Conservation (phyloP, 1,284 basidiomycete genomes). For the Ustilago nuda region DNA sequence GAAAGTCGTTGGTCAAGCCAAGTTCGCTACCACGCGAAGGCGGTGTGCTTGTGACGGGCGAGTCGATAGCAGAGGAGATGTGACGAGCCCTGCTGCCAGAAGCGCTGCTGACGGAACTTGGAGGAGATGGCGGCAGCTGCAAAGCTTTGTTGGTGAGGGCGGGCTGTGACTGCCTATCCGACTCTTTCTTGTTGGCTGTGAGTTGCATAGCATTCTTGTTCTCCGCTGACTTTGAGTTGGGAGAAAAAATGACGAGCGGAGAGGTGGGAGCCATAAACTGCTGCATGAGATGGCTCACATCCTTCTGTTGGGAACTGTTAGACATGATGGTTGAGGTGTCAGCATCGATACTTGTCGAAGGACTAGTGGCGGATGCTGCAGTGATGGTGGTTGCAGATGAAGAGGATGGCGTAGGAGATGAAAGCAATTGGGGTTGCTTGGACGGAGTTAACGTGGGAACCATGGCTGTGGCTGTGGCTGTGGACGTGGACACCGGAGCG, state of each 20-base stretch:
- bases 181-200: background rate
- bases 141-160: slow-evolving; percentile 26
- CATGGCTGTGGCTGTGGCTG: slow-evolving; percentile 4
- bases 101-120: slow-evolving; percentile 40
- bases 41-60: slow-evolving; percentile 16
- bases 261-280: slow-evolving; percentile 31
- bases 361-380: background rate
- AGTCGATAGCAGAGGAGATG: slow-evolving; percentile 16
- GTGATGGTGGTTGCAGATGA: background rate
- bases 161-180: slow-evolving; percentile 1
- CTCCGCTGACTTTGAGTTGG: slow-evolving; percentile 9
- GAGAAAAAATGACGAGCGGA: slow-evolving; percentile 7
- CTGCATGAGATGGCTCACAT: slow-evolving; percentile 33
- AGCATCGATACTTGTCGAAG: background rate
- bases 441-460: background rate
- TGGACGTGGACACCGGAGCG: slow-evolving; percentile 23
- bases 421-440: background rate
- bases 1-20: background rate
- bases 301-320: slow-evolving; percentile 9
- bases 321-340: slow-evolving; percentile 9
- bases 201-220: slow-evolving; percentile 5
- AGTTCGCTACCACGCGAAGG: slow-evolving; percentile 4
- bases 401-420: slow-evolving; percentile 1
- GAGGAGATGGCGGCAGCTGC: slow-evolving; percentile 39
- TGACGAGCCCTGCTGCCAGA: slow-evolving; percentile 12